Base-by-base conservation (phyloP, 768 basidiomycete genomes). In the Tephrocybe sp. region DNA sequence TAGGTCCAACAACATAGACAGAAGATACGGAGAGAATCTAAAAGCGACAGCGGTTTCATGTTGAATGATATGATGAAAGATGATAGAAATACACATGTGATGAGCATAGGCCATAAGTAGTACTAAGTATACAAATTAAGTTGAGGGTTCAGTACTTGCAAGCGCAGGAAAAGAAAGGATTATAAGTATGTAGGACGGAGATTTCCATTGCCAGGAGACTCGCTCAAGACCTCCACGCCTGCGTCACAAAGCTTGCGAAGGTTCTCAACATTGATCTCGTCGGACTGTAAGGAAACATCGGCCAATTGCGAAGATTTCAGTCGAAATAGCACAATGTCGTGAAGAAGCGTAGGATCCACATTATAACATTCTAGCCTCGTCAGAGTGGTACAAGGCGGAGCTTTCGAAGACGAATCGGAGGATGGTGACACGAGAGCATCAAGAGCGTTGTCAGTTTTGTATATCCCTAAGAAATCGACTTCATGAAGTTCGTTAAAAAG, bases 401-500 rank as follows among this genome's bases (percentile, higher is more conserved):
- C 5, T 32, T 17, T 43, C 10, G 46, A 34, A 23, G 39, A 22
- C 4, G 49, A 33, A 7, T 40, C 51, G 26, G 49, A 48, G 16
- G 30, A 12, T 26, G 45, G 20, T 6, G 51, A 56, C 11, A 42
- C 34, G 48, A 67, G 46, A 9, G 58, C 60, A 3, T 20, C 45
- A 14, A 73, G 56, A 1, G 60, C 58, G 10, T 60, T 55, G 34
- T 58, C 45, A 16, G 63, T 60, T 31, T 64, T 58, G 45, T 43
- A 51, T 36, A 61, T 30, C 12, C 50, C 53, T 11, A 76, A 58
- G 10, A 39, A 50, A 10, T 54, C 35, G 2, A 74, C 48, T 17
- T 55, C 64, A 1, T 54, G 34, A 33, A 69, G 60, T 22, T 59
- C 53, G n/a, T 55, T 44, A 22, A 70, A 61, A 53, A 76, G 61